Conservation (phyloP, 202 grass and related monocot species). For the Schoenoplectus triqueter region DNA sequence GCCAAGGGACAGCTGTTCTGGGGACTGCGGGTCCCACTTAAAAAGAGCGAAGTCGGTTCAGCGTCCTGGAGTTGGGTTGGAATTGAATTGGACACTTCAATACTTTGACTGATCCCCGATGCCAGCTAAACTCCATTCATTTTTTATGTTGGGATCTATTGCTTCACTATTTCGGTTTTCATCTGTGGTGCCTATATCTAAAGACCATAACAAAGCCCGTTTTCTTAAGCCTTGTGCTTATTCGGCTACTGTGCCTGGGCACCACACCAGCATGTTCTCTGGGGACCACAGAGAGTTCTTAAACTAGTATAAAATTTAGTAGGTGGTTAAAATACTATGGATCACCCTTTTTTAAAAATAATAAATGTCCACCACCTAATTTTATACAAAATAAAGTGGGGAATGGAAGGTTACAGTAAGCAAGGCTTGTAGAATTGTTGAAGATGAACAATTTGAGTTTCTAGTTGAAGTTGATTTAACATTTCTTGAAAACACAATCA, state of each 20-base stretch:
- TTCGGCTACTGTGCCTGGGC: no score
- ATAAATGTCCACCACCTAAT: neutral
- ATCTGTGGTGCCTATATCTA: neutral
- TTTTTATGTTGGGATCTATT: neutral
- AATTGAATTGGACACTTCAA: neutral
- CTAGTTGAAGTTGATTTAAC: neutral
- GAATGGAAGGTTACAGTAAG: neutral
- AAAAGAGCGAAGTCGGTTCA: constrained; percentile 5
- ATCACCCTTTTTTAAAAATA: no score
- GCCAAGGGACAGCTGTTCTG: neutral
- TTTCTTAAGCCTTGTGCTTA: no score
- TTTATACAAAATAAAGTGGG: neutral
- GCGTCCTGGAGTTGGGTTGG: neutral
- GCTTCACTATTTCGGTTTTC: neutral
- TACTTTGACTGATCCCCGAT: constrained; percentile 9
- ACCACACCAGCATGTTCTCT: no score
- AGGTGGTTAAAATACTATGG: no score
- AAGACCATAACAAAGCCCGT: neutral
- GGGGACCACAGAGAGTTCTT: neutral
- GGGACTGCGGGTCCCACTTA: neutral
- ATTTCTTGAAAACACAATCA: neutral
- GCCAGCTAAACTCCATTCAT: constrained; percentile 21
- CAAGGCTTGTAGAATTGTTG: neutral
- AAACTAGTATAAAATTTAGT: neutral
- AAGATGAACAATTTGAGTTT: neutral